phyloP scores from a whole-genome alignment of 129 eudicot genomes.

The Kitagawia praeruptora region DNA sequence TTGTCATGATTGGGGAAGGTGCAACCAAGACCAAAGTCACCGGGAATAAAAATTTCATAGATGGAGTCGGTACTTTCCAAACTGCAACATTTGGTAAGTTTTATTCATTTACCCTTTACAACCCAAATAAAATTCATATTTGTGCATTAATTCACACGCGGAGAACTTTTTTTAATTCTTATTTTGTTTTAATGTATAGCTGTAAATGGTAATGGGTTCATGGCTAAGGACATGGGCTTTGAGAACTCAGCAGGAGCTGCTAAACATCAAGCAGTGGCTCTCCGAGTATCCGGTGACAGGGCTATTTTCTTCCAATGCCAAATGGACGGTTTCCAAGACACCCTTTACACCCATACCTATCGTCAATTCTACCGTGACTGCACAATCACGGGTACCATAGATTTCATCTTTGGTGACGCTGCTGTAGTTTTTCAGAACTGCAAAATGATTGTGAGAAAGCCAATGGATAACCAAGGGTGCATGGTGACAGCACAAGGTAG shows the following conservation, averaged over 20 bases:
- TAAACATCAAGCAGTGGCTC: slow-evolving; percentile 1
- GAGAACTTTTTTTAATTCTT: background rate
- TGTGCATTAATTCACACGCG: background rate
- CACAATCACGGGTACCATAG: background rate
- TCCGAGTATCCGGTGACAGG: background rate
- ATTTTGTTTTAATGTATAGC: background rate
- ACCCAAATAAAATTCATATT: background rate
- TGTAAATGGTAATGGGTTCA: background rate
- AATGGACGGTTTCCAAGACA: background rate
- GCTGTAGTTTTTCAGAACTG: background rate
- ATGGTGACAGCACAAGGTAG: slow-evolving; percentile 5
- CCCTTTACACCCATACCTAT: background rate
- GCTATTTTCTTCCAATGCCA: background rate
- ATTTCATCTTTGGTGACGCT: slow-evolving; percentile 3
- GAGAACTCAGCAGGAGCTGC: slow-evolving; percentile 7
- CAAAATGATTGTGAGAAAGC: slow-evolving; percentile 1
- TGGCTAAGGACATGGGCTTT: background rate
- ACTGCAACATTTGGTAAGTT: background rate
- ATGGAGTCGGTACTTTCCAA: background rate
- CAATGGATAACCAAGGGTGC: slow-evolving; percentile 4
- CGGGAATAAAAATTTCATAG: background rate
- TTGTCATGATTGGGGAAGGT: slow-evolving; percentile 5
- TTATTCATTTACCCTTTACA: background rate
- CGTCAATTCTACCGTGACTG: background rate
- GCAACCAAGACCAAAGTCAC: background rate